phyloP scores from a whole-genome alignment of 2,329 filamentous ascomycete genomes.

The Sporothrix dimorphospora region DNA sequence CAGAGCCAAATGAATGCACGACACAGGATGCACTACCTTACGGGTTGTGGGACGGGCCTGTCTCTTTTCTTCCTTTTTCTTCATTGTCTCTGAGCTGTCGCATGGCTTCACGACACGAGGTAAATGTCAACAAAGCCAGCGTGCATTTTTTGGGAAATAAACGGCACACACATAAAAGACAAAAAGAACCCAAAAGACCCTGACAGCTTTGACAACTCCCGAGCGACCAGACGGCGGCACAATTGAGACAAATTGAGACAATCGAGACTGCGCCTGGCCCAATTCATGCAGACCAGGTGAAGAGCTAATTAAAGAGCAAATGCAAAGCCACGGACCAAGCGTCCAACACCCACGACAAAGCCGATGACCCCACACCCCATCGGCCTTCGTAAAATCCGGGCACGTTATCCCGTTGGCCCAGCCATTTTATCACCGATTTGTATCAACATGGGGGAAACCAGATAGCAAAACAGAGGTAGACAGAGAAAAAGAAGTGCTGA shows the following conservation, averaged over 20 bases:
- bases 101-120: not conserved
- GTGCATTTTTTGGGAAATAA: no score
- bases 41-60: not conserved
- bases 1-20: not conserved
- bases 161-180: no score
- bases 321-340: not conserved
- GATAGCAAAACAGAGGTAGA: not conserved
- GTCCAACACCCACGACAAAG: not conserved
- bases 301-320: not conserved
- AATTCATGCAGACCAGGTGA: conserved; percentile 3
- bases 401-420: conserved; percentile 5
- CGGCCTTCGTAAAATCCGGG: conserved; percentile 26
- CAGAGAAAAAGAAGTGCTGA: not conserved
- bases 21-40: not conserved
- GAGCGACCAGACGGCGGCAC: no score
- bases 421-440: conserved; percentile 7
- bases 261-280: not conserved
- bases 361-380: not conserved
- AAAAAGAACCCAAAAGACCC: no score
- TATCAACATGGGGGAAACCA: not conserved
- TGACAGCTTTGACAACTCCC: not conserved
- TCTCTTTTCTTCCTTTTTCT: not conserved
- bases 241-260: not conserved
- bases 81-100: not conserved
- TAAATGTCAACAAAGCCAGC: not conserved